Evolutionary conservation across 768 basidiomycete genomes (phyloP), one percentile per base, ranked within the genome.

Genomic region (Boletus sp.): DNA sequence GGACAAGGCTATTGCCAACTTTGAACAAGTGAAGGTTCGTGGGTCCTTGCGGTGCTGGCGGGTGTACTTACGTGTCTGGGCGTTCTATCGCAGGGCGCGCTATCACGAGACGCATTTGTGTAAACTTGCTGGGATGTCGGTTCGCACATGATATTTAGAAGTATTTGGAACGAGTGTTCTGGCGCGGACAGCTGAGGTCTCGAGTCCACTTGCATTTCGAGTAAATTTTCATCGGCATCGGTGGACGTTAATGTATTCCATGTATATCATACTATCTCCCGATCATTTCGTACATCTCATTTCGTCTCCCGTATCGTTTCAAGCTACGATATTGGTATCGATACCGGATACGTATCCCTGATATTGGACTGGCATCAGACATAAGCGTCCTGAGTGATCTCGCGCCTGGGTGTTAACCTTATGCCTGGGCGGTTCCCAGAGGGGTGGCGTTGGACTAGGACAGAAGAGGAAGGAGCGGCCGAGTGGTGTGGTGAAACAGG

Each of bases 21-120:
- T 93, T 70, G 84, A 93, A 64, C 79, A 89, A 68, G 88, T 98
- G 63, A 90, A 89, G 82, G 90, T 90, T 59, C 54, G 84, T 74
- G 50, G 47, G 58, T 38, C 4, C 2, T 45, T 19, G 13, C 13
- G 41, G 47, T 47, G 54, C 23, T 49, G 38, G 21, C 27, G 30
- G 45, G 50, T 7, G 56, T 64, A 25, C 64, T 71, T 61, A 73
- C 65, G 59, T 70, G 57, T 55, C 19, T 15, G 53, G 56, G 55
- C 10, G 37, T 50, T 57, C 54, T 47, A 50, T 57, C 45, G 23
- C 63, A 85, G 82, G 73, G 68, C 32, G 79, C 73, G 27, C 65
- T 84, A 54, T 68, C 79, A 53, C 76, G 77, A 62, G 82, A 84
- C 23, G 83, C 83, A 8, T 84, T 81, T 64, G 57, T 83, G 60